Conservation (phyloP, 202 grass and related monocot species). For the Sporobolus alterniflorus region DNA sequence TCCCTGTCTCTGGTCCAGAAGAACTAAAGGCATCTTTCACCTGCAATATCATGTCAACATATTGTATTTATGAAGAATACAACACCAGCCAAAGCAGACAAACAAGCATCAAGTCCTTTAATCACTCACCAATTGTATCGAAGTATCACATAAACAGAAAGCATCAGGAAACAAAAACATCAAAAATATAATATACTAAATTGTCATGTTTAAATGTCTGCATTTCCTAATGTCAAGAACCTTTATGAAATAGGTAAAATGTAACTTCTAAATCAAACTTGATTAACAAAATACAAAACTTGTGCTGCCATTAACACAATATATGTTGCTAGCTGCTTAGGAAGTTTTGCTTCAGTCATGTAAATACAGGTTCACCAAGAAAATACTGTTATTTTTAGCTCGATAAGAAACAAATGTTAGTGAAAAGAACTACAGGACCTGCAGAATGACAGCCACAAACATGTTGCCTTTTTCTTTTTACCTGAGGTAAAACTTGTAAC, state of each 20-base stretch:
- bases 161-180: not conserved
- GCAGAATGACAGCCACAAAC: not conserved
- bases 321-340: not conserved
- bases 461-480: not conserved
- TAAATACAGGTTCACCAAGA: not conserved
- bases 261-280: not conserved
- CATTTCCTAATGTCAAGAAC: not conserved
- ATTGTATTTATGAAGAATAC: not conserved
- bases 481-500: not conserved
- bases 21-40: conserved; percentile 86
- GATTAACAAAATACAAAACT: conserved; percentile 9
- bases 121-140: not conserved
- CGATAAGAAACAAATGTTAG: not conserved
- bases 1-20: conserved; percentile 81
- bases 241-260: not conserved
- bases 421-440: not conserved
- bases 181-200: conserved; percentile 10
- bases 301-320: too few relatives aligned
- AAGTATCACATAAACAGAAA: not conserved
- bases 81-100: conserved; percentile 16
- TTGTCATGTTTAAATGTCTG: not conserved
- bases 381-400: not conserved
- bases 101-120: not conserved
- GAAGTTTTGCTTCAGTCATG: not conserved
- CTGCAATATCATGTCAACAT: conserved; percentile 41